Evolutionary conservation across 345 rosid species (phyloP).

Genomic region (Syzygium grande): DNA sequence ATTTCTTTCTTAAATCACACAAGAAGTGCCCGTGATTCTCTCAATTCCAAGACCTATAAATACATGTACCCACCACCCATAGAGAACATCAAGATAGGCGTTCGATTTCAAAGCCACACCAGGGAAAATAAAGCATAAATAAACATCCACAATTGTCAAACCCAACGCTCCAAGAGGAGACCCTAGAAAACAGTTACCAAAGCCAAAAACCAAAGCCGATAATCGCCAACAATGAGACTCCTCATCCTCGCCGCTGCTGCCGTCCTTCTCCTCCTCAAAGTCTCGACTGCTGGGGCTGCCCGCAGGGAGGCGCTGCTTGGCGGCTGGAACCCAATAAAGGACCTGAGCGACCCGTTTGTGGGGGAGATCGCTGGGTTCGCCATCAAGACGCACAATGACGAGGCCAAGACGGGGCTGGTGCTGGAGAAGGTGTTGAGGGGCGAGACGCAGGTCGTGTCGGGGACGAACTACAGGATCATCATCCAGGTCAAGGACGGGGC

Average conservation of each 20-base stretch:
- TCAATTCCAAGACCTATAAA: too few relatives aligned
- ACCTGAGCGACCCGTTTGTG: conserved; percentile 30
- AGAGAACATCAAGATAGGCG: not conserved
- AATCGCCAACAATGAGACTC: not conserved
- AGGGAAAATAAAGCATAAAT: too few relatives aligned
- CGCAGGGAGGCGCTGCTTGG: conserved; percentile 7
- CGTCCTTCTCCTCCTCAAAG: conserved; percentile 1
- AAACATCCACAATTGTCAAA: too few relatives aligned
- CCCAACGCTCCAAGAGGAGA: too few relatives aligned
- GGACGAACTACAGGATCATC: conserved; percentile 33
- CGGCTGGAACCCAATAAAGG: conserved; percentile 43
- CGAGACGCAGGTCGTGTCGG: conserved; percentile 46
- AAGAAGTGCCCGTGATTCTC: too few relatives aligned
- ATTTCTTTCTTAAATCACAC: too few relatives aligned
- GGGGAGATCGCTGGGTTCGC: conserved; percentile 39
- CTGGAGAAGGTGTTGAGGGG: conserved; percentile 28
- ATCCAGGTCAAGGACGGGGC: conserved; percentile 10
- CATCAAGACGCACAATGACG: conserved; percentile 23
- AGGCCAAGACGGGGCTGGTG: conserved; percentile 2
- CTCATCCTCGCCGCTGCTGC: not conserved
- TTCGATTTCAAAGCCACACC: too few relatives aligned
- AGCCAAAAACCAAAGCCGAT: not conserved
- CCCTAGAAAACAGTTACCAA: too few relatives aligned
- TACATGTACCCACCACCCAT: too few relatives aligned
- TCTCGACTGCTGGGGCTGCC: not conserved